Base-by-base conservation (phyloP, 2,329 filamentous ascomycete genomes). In the Sclerotinia borealis region DNA sequence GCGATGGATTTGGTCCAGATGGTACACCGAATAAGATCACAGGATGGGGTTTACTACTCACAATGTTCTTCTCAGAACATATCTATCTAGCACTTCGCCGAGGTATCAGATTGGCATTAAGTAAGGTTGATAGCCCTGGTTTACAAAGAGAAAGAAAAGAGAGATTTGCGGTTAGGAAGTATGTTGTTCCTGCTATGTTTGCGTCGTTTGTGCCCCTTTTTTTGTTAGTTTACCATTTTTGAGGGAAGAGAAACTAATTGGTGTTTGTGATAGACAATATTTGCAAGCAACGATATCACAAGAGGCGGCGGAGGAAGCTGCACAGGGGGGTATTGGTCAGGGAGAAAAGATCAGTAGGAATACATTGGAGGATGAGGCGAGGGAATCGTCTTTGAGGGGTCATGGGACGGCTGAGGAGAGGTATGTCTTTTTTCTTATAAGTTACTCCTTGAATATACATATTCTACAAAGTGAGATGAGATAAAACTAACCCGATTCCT, bases 61-160 rank as follows among this genome's bases (percentile, higher is more conserved):
- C 87, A 25, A 88, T 99, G 63, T 84, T 98, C 70, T 84, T 96
- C 69, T 87, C 91, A 0, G 95, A 99, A 74, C 93, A 99, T 74
- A 78, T 93, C 19, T 98, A 96, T 75, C 84, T 99, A n/a, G 79
- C 87, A 2, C 83, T 91, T 2, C 88, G 93, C 71, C 82, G 88
- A 66, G 83, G 81, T 0, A 89, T 97, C 5, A 85, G 88, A 47
- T 83, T 86, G 60, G 86, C 87, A 4, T 84, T 99, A 70, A 81
- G 80, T 65, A 95, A 92, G 75, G 79, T 97, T 60, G 93, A 98
- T 71, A 93, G 89, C 52, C 91, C 91, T 0, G 93, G 92, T 1
- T 80, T 93, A 63, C 91, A 96, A 71, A 92, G 92, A 75, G 93
- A 96, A 77, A 85, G 90, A 17, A 86, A 86, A 4, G 91, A 96